These are phyloP conservation scores for Avena atlantica DNA, from an alignment of 176 grass and related monocot species.

Conservation along the genomic window DNA sequence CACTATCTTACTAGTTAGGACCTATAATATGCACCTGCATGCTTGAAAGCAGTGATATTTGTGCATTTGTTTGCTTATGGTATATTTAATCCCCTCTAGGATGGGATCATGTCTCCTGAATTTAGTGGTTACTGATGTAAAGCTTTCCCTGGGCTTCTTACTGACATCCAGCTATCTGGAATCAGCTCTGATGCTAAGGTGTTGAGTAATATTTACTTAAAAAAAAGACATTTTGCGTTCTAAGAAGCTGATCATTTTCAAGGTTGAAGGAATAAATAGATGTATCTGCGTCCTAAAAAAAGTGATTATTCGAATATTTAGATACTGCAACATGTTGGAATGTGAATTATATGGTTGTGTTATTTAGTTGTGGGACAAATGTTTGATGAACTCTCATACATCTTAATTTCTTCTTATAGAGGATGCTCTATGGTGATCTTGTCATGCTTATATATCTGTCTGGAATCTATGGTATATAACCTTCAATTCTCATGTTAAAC, in stretches of 20 bases:
- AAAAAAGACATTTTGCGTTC: constrained; percentile 42
- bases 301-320: constrained; percentile 45
- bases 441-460: constrained; percentile 27
- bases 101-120: not conserved
- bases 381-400: not conserved
- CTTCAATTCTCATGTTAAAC: not conserved
- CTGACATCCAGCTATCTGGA: constrained; percentile 19
- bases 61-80: constrained; percentile 23
- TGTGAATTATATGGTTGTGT: constrained; percentile 49
- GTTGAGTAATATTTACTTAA: not conserved
- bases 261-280: constrained; percentile 49
- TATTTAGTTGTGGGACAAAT: constrained; percentile 58
- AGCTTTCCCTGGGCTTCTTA: constrained; percentile 2
- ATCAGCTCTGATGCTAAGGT: not conserved
- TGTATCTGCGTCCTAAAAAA: constrained; percentile 23
- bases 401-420: not conserved
- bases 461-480: constrained; percentile 1
- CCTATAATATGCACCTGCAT: constrained; percentile 39
- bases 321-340: constrained; percentile 48
- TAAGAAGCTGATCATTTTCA: constrained; percentile 55
- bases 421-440: not conserved
- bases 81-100: constrained; percentile 19
- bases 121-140: constrained; percentile 2
- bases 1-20: constrained; percentile 31
- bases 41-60: constrained; percentile 37